Base-by-base conservation (phyloP, 179 eudicot genomes). In the Patellifolia procumbens region DNA sequence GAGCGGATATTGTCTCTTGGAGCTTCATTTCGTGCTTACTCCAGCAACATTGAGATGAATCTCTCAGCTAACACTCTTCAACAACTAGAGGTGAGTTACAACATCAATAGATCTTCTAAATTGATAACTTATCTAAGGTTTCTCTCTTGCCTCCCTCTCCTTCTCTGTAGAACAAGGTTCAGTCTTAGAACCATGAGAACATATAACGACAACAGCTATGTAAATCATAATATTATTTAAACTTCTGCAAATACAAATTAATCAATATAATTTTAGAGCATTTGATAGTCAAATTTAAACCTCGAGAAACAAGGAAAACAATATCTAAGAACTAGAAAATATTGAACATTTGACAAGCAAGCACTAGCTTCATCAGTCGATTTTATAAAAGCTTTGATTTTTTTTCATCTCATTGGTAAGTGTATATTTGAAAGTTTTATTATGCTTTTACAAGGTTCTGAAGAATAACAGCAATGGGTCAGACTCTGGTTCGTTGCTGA, bases 1-100 rank as follows among this genome's bases (percentile, higher is more conserved):
- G 97, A 92, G 80, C 83, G 87, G 78, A 86, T 91, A 78, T 56
- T 95, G 48, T 87, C 90, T 70, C 82, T 84, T 82, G 91, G 88
- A 74, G 89, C 97, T 86, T 91, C 99, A 65, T 92, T 90, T 84
- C 89, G 90, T 72, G 91, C 99, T 15, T 84, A 89, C 70, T 87
- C 97, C 19, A 77, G 85, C 83, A 87, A 81, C 75, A 84, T 56
- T 77, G 97, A 95, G 88, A 93, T 95, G 95, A 87, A 78, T 68
- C 88, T 95, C 62, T 88, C 99, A 19, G 97, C 99, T 75, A 95
- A 95, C 82, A 85, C 97, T 20, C 87, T 95, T 70, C 97, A 90
- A 83, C 99, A 95, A 46, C 82, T 95, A 52, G 97, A 95, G 97
- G 99, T 92, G 77, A 69, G 83, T 73, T 61, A 53, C 59, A 43